phyloP scores from a whole-genome alignment of 495 filamentous ascomycete genomes.

The Penicillium crystallinum region DNA sequence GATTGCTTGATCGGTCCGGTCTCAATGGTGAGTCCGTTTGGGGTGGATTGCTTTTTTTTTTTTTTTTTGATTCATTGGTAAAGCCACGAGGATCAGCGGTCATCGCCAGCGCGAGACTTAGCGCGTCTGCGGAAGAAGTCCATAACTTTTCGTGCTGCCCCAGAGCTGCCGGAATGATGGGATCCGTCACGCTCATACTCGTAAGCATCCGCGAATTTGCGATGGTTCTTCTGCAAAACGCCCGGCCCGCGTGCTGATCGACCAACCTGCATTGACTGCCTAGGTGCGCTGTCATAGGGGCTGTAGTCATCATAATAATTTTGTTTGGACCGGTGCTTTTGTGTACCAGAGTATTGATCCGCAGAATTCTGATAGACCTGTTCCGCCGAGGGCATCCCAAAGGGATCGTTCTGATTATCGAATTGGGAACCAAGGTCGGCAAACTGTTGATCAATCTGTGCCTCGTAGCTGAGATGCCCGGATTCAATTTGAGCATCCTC shows the following conservation, averaged over 20 bases:
- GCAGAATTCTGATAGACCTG: constrained; percentile 31
- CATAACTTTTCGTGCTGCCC: constrained; percentile 89
- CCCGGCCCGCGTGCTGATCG: constrained; percentile 45
- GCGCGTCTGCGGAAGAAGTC: constrained; percentile 91
- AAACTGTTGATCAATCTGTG: constrained; percentile 44
- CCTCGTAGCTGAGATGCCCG: constrained; percentile 37
- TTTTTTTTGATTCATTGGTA: constrained; percentile 1
- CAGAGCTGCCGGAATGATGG: constrained; percentile 73
- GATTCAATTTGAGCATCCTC: constrained; percentile 26
- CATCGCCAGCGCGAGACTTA: constrained; percentile 64
- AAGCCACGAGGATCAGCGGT: constrained; percentile 27
- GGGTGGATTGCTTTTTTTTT: constrained; percentile 11
- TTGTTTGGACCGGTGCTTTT: constrained; percentile 38
- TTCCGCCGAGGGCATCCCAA: constrained; percentile 30
- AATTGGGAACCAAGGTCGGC: constrained; percentile 36
- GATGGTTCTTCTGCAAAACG: constrained; percentile 74
- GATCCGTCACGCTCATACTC: constrained; percentile 64
- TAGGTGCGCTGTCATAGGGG: constrained; percentile 34
- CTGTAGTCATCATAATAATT: constrained; percentile 45
- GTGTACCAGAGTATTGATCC: constrained; percentile 35
- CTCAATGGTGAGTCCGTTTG: constrained; percentile 8
- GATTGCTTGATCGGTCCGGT: constrained; percentile 13
- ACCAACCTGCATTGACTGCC: constrained; percentile 39
- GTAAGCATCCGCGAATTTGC: constrained; percentile 86
- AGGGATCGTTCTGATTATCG: constrained; percentile 27